Evolutionary conservation across 768 basidiomycete genomes (phyloP), one percentile per base, ranked within the genome.

Genomic region (Termitomyces sp.): DNA sequence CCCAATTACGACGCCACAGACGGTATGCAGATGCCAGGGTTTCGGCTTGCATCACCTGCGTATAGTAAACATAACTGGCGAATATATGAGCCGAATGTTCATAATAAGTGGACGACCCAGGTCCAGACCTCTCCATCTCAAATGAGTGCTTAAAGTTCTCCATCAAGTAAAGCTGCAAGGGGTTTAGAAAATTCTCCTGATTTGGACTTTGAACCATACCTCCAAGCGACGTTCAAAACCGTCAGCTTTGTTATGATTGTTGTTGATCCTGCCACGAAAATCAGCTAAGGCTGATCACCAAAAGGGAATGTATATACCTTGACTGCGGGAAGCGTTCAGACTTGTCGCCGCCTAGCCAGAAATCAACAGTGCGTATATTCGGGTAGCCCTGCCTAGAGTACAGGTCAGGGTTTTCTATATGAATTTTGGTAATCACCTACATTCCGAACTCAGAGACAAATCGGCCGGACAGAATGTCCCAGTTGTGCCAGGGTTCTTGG

Each of bases 371-470:
- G 36, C 91, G 83, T 53, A 91, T 86, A 70, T 94, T 83, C 0
- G 96, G 95, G 67, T 86, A 95, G 2, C 87, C 94, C 68, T 95
- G 77, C 93, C 93, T 95, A 55, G 58, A 61, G 14, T 13, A 53
- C 52, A 47, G 26, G 43, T 50, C 51, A 50, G 56, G 30, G 41
- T 10, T 26, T 56, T 14, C 35, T 32, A 6, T 13, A 28, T 26
- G 53, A 4, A 40, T 32, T 20, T 30, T 40, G 26, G 10, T 0
- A 33, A 44, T n/a, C 6, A 70, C 83, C 59, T 68, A 89, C 93
- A 95, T 95, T 63, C 94, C 94, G 64, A 96, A 96, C 70, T 97
- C 95, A 7, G 91, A 94, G 30, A 98, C 91, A 73, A 98, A 98
- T 38, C 96, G 85, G 43, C 94, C 95, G 0, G 90, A 79, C 16